phyloP scores from a whole-genome alignment of 75 land plant species.

The Pinus albicaulis region DNA sequence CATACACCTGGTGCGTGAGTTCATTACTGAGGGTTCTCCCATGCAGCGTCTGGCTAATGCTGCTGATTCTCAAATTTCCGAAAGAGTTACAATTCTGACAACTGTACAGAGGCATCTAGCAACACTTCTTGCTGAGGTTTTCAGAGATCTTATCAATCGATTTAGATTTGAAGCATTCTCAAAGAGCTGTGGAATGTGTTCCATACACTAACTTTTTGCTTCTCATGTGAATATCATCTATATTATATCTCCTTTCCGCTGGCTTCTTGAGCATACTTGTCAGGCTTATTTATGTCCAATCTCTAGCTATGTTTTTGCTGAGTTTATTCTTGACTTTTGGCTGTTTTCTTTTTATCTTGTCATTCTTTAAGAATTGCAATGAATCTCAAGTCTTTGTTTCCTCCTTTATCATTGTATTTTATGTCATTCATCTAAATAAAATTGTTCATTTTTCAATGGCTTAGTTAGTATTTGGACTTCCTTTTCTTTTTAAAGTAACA shows the following conservation, averaged over 20 bases:
- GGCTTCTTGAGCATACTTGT: not conserved
- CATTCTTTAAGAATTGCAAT: not conserved
- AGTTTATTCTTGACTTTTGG: not conserved
- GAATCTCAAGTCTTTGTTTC: not conserved
- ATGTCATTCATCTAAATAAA: not conserved
- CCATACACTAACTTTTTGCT: not conserved
- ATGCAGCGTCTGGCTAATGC: constrained; percentile 40
- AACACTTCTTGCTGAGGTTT: constrained; percentile 76
- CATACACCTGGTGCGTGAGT: constrained; percentile 30
- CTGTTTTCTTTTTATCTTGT: not conserved
- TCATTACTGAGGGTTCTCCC: constrained; percentile 36
- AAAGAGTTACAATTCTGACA: constrained; percentile 50
- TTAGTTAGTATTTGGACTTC: not conserved
- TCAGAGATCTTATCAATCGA: not conserved
- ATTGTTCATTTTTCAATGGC: not conserved
- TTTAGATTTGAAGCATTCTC: constrained; percentile 1
- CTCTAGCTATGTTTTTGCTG: not conserved
- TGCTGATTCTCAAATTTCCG: constrained; percentile 57
- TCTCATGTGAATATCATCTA: not conserved
- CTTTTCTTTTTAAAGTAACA: not conserved
- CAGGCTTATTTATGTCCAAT: not conserved
- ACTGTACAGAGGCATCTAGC: constrained; percentile 56
- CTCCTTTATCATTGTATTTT: not conserved
- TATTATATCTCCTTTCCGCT: not conserved
- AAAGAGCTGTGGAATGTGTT: not conserved